Base-by-base conservation (phyloP, 1,284 basidiomycete species). In the Apiotrichum porosum region DNA sequence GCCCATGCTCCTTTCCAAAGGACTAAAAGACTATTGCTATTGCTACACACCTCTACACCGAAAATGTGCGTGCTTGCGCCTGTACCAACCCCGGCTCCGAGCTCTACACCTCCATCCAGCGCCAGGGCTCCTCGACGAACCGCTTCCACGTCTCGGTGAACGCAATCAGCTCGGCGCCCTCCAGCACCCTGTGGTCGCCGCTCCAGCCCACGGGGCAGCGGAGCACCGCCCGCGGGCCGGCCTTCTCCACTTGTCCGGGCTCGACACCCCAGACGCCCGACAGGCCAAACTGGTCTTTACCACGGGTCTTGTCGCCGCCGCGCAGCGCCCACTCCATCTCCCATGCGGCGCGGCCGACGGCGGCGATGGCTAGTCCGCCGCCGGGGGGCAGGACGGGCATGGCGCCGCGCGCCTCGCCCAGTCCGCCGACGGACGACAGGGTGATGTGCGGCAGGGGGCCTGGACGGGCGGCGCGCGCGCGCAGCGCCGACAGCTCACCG, bases 151-250 rank as follows among this genome's bases (percentile, higher is more conserved):
- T 79, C 74, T 93, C 88, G 42, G 92, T 86, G 68, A 95, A 89
- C 47, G 85, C 84, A 37, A 90, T 90, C 52, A 95, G 71, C 75
- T 95, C 92, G 0, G 90, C 91, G 6, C 92, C 92, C 68, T 95
- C 91, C 9, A 71, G 59, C 57, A 94, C 83, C 17, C 92, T 75
- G 75, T 95, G 92, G 68, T 95, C 92, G 26, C 86, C 92, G 57
- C 83, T 84, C 86, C 89, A 93, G 52, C 85, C 87, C 3, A 90
- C 79, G 19, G 82, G 81, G 40, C 89, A 74, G 72, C 83, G 83
- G 52, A 93, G 71, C 58, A 88, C 78, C 26, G 74, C 71, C 45
- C 60, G 58, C 23, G 65, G 61, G 12, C 65, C 65, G 10, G 58
- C 68, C 50, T 79, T 72, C 60, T 82, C 79, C 1, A 83, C 85